Evolutionary conservation across 495 filamentous ascomycete genomes (phyloP).

Genomic region (Collariella sp.): DNA sequence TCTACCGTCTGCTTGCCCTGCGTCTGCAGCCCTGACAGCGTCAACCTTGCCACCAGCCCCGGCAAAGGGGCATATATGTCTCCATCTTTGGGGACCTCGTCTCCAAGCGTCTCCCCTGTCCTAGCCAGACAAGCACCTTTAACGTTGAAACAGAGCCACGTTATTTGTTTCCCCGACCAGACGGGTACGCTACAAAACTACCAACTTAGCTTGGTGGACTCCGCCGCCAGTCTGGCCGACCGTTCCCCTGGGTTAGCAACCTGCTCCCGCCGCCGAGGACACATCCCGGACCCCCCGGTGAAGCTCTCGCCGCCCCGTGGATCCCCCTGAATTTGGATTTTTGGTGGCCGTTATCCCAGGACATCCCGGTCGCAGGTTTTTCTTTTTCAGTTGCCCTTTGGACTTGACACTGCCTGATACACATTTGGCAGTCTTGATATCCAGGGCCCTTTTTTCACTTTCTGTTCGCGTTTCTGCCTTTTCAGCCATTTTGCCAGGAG

Average conservation of each 20-base stretch:
- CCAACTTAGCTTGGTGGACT: conserved; percentile 12
- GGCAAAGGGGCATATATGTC: conserved; percentile 23
- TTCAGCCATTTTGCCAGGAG: conserved; percentile 8
- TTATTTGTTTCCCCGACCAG: not conserved
- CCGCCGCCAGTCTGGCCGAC: conserved; percentile 15
- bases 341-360: conserved; percentile 24
- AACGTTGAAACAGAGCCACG: conserved; percentile 13
- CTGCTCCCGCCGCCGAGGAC: conserved; percentile 16
- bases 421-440: conserved; percentile 9
- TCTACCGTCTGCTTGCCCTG: not conserved
- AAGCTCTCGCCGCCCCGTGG: conserved; percentile 29
- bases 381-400: conserved; percentile 19
- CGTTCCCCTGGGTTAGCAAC: conserved; percentile 13
- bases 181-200: conserved; percentile 2
- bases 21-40: conserved; percentile 18
- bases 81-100: conserved; percentile 18
- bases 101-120: conserved; percentile 7
- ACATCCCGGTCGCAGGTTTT: conserved; percentile 27
- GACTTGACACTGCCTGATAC: conserved; percentile 8
- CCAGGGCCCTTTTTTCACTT: conserved; percentile 9
- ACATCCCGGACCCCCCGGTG: conserved; percentile 26
- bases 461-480: conserved; percentile 17
- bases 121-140: conserved; percentile 4
- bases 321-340: conserved; percentile 20
- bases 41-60: conserved; percentile 24